Base-by-base conservation (phyloP, 2,329 filamentous ascomycete genomes). In the Penicillium glabrum region DNA sequence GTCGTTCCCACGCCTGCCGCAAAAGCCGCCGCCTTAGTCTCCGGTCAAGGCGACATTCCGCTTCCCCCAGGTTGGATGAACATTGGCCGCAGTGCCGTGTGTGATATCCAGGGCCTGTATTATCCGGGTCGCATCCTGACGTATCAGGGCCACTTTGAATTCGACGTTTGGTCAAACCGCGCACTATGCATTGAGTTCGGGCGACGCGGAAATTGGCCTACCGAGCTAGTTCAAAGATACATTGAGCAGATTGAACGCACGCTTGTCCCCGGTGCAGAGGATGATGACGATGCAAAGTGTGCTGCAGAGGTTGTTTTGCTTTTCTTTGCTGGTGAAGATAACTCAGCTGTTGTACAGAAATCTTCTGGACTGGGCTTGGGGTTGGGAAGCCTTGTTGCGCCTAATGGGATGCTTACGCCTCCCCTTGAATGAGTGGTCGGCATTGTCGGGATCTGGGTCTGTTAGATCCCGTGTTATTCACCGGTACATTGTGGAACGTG, bases 81-180 rank as follows among this genome's bases (percentile, higher is more conserved):
- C 45, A 61, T 73, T 5, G 70, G 70, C 1, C 61, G 52, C 26
- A 72, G 67, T 13, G 52, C 57, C 1, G 51, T 53, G 9, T 73
- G 68, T 37, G 56, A 67, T 1, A 64, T 71, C 5, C 70, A 73
- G 46, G 70, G 70, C 7, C 46, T 73, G 3, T 72, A 71, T 29
- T 53, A 65, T 31, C 69, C 65, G 0, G 61, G 58, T 7, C 63
- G 70, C 7, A 63, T 72, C 3, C 51, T 73, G n/a, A 65, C 69
- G 1, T 70, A 67, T 37, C 70, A 73, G 19, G 70, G 70, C 0
- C 70, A 73, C 46, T 72, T 71, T 27, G 70, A 73, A 41, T 69
- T 73, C 16, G 69, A 72, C 35, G 50, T 60, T 3, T 68, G 61
- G 16, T 61, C 59, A 16, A 72, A 70, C 26, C 45, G 50, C 1